Conservation (phyloP, 1,284 basidiomycete species). For the Cryptococcus sp. region DNA sequence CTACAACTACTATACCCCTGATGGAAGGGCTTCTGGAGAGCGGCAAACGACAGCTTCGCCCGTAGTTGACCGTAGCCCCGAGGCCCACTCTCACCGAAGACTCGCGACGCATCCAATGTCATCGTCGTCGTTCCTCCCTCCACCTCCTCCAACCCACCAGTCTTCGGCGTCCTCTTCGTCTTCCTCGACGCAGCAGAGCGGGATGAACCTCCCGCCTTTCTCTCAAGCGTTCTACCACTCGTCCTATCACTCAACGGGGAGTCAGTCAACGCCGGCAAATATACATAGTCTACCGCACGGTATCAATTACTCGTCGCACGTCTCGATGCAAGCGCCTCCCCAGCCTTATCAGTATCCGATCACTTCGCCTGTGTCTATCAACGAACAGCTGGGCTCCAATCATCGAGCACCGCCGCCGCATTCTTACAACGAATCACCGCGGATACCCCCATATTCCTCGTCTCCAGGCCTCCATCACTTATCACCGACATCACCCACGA, state of each 20-base stretch:
- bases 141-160: slow-evolving; percentile 16
- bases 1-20: slow-evolving; percentile 24
- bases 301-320: slow-evolving; percentile 26
- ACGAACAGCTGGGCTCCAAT: slow-evolving; percentile 2
- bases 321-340: slow-evolving; percentile 10
- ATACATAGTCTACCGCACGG: slow-evolving; percentile 6
- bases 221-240: slow-evolving; percentile 9
- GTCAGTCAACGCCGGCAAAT: slow-evolving; percentile 4
- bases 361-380: slow-evolving; percentile 15
- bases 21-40: slow-evolving; percentile 12
- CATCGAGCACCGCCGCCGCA: slow-evolving; percentile 11
- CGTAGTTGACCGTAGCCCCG: slow-evolving; percentile 15
- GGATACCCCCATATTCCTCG: slow-evolving; percentile 20
- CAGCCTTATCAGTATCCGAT: slow-evolving; percentile 10
- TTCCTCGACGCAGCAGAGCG: slow-evolving; percentile 4
- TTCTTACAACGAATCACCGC: slow-evolving; percentile 19
- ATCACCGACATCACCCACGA: slow-evolving; percentile 33
- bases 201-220: slow-evolving; percentile 24
- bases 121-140: slow-evolving; percentile 22
- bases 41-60: slow-evolving; percentile 22
- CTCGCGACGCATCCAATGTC: slow-evolving; percentile 18
- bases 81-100: slow-evolving; percentile 20
- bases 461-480: slow-evolving; percentile 27
- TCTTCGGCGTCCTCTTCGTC: neutral
- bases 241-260: slow-evolving; percentile 1